Percentiles rank a stretch among this genome's conserved stretches.
These are phyloP conservation scores for Botryobasidium botryosum DNA, from an alignment of 768 basidiomycete species.

Conservation along the genomic window DNA sequence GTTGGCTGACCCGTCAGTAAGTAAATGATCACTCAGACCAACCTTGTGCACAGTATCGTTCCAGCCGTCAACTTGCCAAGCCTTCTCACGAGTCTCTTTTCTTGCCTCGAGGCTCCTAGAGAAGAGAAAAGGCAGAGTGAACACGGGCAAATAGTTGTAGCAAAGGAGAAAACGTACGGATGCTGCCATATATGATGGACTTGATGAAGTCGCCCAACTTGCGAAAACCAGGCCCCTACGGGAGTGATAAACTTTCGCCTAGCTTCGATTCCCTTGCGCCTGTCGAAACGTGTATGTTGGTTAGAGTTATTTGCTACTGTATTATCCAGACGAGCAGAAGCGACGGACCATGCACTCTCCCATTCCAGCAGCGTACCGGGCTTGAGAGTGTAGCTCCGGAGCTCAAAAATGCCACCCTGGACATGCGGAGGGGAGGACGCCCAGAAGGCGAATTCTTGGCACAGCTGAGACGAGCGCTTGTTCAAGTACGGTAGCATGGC, in stretches of 20 bases:
- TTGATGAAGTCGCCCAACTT: slow-evolving; percentile 47
- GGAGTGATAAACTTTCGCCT: slow-evolving; percentile 73
- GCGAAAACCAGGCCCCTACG: slow-evolving; percentile 85
- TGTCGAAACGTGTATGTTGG: slow-evolving; percentile 17
- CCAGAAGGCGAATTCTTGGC: slow-evolving; percentile 91
- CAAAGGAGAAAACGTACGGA: slow-evolving; percentile 35
- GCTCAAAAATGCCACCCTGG: slow-evolving; percentile 85
- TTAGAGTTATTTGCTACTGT: background rate
- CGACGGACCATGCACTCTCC: slow-evolving; percentile 70
- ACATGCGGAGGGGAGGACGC: slow-evolving; percentile 76
- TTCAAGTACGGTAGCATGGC: slow-evolving; percentile 61
- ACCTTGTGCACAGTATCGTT: slow-evolving; percentile 87
- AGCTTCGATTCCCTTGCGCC: slow-evolving; percentile 90
- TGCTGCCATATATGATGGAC: slow-evolving; percentile 99
- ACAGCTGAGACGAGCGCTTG: slow-evolving; percentile 59
- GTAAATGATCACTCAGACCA: slow-evolving; percentile 13
- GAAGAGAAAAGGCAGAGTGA: background rate
- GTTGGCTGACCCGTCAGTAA: background rate
- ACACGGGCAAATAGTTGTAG: background rate
- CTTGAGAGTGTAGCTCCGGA: slow-evolving; percentile 65
- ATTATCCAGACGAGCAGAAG: background rate
- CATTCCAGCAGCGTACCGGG: slow-evolving; percentile 88
- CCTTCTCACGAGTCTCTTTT: slow-evolving; percentile 71
- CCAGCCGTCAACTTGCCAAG: slow-evolving; percentile 94
- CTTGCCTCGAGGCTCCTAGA: slow-evolving; percentile 51